Evolutionary conservation across 257 asterid genomes (phyloP), one percentile per base, ranked within the genome.

Genomic region (Plantago elongata): DNA sequence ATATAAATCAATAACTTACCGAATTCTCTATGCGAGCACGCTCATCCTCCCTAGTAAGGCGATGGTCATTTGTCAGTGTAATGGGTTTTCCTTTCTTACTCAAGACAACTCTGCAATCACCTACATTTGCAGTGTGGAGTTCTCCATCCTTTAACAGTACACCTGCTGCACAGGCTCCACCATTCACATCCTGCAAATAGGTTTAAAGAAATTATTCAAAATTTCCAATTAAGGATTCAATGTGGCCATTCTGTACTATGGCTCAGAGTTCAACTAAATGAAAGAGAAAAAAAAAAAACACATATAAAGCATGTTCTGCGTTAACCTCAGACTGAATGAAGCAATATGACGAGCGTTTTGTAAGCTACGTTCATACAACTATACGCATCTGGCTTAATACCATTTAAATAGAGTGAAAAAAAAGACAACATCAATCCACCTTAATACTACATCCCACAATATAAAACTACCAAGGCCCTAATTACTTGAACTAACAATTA

Each of bases 141-240:
- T 77, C 76, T 65, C 78, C 84, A 55, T 75, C 74, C 70, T 77
- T 81, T 14, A 81, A 43, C 5, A 77, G 69, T 13, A 75, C 87
- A 45, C 83, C 78, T 0, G 81, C 78, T 67, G 83, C 83, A 59
- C 81, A 81, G 4, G 86, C 83, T 75, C 86, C 86, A 13, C 86
- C 79, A 17, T 64, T 57, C 43, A 65, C 69, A 22, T 72, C 78
- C 86, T 80, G 44, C 72, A 57, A 12, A 10, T 9, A 30, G n/a
- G 29, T 40, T 14, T 38, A 40, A 17, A 15, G 18, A 13, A 17
- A 10, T 59, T 16, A 15, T 40, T 57, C 40, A 9, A 11, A 30
- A 38, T 13, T 3, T 5, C 42, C 13, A 54, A 54, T 0, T 51
- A 9, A 51, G 34, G 8, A 22, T 34, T 54, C 42, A 10, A 4